Conservation (phyloP, 306 rosid genomes). For the Bauhinia variegata region DNA sequence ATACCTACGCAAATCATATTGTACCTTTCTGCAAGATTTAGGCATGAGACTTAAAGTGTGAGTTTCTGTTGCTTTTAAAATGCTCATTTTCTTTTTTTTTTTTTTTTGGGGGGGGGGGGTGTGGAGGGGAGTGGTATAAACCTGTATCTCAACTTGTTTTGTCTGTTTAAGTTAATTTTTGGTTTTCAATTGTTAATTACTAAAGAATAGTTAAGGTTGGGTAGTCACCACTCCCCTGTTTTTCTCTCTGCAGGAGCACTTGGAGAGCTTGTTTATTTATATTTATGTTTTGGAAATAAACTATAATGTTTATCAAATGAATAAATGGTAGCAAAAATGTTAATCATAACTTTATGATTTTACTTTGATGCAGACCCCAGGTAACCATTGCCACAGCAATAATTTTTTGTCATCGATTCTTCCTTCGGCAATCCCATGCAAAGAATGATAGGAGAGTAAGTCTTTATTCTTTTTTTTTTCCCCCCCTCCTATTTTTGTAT, state of each 20-base stretch:
- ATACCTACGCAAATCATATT: slow-evolving; percentile 89
- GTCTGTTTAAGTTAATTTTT: slow-evolving; percentile 7
- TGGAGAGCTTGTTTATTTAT: slow-evolving; percentile 17
- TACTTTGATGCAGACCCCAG: slow-evolving; percentile 82
- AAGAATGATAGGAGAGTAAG: slow-evolving; percentile 98
- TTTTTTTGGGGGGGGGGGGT: no score
- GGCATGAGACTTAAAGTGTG: slow-evolving; percentile 98
- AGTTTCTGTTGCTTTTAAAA: slow-evolving; percentile 42
- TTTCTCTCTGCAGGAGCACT: slow-evolving; percentile 13
- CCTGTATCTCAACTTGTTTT: slow-evolving; percentile 23
- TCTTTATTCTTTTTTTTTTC: slow-evolving; percentile 9
- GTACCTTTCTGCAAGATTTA: slow-evolving; percentile 90
- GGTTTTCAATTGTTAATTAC: slow-evolving; percentile 14
- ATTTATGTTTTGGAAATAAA: slow-evolving; percentile 11
- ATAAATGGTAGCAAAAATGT: slow-evolving; percentile 4
- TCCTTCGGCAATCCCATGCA: slow-evolving; percentile 94
- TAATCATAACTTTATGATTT: slow-evolving; percentile 21
- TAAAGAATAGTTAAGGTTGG: slow-evolving; percentile 9
- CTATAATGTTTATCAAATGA: background rate
- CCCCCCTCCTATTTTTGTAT: no score
- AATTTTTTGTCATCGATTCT: slow-evolving; percentile 93
- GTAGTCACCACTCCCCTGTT: background rate
- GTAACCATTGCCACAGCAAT: slow-evolving; percentile 97
- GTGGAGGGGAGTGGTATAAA: background rate
- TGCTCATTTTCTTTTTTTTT: background rate